These are phyloP conservation scores for Heimioporus sp. DNA, from an alignment of 768 basidiomycete genomes.

Conservation along the genomic window DNA sequence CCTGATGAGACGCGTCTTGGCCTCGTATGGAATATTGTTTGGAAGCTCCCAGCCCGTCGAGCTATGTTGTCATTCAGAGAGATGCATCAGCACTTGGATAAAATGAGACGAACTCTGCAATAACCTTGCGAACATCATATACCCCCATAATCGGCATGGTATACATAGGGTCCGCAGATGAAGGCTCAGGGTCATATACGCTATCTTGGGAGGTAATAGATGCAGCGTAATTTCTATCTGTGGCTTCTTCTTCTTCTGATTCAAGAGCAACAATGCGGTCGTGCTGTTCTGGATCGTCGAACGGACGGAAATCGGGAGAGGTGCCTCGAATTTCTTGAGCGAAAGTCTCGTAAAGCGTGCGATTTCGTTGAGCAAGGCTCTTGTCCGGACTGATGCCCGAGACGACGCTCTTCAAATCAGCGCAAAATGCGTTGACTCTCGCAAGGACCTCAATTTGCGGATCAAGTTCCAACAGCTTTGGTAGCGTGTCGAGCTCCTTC, in stretches of 20 bases:
- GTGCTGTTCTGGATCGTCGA: conserved; percentile 13
- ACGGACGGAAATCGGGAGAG: conserved; percentile 42
- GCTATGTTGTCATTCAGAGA: conserved; percentile 21
- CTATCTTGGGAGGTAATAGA: too few species aligned
- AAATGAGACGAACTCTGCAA: conserved; percentile 30
- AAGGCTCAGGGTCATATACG: too few species aligned
- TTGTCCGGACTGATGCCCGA: conserved; percentile 35
- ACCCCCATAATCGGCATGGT: conserved; percentile 21
- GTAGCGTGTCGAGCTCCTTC: conserved; percentile 38
- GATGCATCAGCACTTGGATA: not conserved
- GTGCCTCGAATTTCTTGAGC: conserved; percentile 36
- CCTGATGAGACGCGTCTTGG: conserved; percentile 37
- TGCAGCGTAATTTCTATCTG: too few species aligned
- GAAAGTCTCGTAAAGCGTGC: conserved; percentile 32
- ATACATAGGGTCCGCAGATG: too few species aligned
- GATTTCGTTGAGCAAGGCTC: conserved; percentile 35
- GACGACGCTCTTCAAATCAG: conserved; percentile 33
- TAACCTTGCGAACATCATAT: conserved; percentile 33
- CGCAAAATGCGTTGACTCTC: conserved; percentile 45
- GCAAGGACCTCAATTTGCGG: conserved; percentile 45
- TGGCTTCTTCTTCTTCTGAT: not conserved
- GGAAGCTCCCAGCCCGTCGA: conserved; percentile 44
- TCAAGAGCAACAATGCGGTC: conserved; percentile 10
- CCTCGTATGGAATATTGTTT: conserved; percentile 38
- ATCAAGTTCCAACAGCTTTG: conserved; percentile 36